Base-by-base conservation (phyloP, 805 yeast genomes). In the Diddensiella santjacobensis region DNA sequence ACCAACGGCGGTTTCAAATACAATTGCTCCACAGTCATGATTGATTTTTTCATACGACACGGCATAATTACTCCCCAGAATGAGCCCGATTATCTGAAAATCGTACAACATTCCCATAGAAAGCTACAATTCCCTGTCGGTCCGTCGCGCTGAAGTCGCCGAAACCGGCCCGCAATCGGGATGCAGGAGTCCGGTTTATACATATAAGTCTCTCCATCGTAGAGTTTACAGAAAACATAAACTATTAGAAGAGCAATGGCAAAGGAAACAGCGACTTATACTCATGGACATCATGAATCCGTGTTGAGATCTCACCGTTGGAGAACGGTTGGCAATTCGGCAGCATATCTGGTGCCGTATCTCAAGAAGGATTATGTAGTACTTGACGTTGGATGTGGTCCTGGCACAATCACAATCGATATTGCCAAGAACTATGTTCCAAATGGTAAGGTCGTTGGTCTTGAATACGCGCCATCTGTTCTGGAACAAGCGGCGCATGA, bases 31-130 rank as follows among this genome's bases (percentile, higher is more conserved):
- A 55, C 66, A n/a, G 83, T 90, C 2, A 71, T 86, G 24, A 72
- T 89, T 13, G 97, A 91, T 58, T 93, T 93, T 59, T 70, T 93
- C 47, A 76, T 90, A n/a, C 79, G 99, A 57, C 90, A 84, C 58
- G 96, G 96, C 1, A 62, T 73, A 29, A 63, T 91, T 8, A 78
- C 83, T 0, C 72, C 84, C 0, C 85, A 80, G 42, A 72, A 68
- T 43, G 96, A 89, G 58, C 78, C 80, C 0, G 74, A 83, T 49
- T 87, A 77, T 55, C 43, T 75, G n/a, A 82, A 81, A 57, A 74
- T 91, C 1, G 69, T 71, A 11, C 58, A 68, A 18, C 75, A 83
- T 51, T 66, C 81, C 44, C 98, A 89, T 62, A 73, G 97, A 56
- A 55, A 57, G 15, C 59, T 89, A 22, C 90, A 88, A 2, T 88